Base-by-base conservation (phyloP, 495 filamentous ascomycete species). In the Patellaria atrata region DNA sequence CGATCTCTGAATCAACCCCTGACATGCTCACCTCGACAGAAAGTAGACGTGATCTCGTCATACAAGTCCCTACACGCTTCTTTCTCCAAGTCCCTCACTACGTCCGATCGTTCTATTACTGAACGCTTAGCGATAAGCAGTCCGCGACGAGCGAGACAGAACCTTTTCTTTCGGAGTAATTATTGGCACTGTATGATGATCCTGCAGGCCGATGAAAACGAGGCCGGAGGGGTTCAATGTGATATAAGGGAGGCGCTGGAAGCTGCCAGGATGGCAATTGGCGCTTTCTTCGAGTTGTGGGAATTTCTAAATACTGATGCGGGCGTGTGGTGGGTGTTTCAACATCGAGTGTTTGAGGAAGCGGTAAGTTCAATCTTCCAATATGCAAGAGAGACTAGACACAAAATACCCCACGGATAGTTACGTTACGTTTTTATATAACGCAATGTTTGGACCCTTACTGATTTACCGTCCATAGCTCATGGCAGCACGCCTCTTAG, bases 141-240 rank as follows among this genome's bases (percentile, higher is more conserved):
- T 44, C 70, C 70, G 37, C 64, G 77, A 3, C 57, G 67, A 2
- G 71, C 75, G 10, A 58, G 75, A 7, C 77, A 82, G 48, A 76
- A 73, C 21, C 54, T 82, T 9, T 81, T 80, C 40, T 54, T 81
- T 15, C 71, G 65, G 9, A 73, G 65, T 40, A 79, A 81, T 36
- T 82, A 81, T 50, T 79, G 66, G 52, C 77, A 82, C 49, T 79
- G 77, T 48, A 57, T 82, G 9, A 81, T 79, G 73, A 58, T 79
- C 1, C 59, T 81, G 8, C 69, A 79, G 36, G 66, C 66, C 1
- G 65, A 68, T 24, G 72, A 71, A 38, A 69, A 74, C 40, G 53
- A 62, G 0, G 67, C 69, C 16, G 62, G 70, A 4, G 71, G 70
- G 3, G 67, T 73, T 5, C 22, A 21, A 10, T 41, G 46, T n/a